These are phyloP conservation scores for Omphalotus guepiniiformis DNA, from an alignment of 768 basidiomycete genomes.

Conservation along the genomic window DNA sequence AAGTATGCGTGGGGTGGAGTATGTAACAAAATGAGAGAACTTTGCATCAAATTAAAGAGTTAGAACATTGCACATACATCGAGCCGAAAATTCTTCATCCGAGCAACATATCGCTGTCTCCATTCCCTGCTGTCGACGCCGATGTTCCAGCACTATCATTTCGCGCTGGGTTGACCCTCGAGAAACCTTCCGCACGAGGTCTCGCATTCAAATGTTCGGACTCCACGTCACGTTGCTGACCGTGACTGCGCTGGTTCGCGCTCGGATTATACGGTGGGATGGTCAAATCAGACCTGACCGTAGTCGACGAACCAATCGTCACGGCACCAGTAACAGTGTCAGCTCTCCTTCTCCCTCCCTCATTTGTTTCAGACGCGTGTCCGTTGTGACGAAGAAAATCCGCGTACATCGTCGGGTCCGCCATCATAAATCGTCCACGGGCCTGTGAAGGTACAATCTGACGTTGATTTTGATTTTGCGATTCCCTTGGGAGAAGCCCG, in stretches of 20 bases:
- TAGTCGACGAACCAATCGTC: background rate
- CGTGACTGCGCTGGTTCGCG: constrained; percentile 4
- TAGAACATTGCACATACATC: too few species aligned
- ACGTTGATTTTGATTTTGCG: background rate
- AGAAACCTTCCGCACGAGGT: constrained; percentile 5
- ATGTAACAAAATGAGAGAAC: too few species aligned
- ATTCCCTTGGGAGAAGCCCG: background rate
- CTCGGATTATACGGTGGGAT: constrained; percentile 8
- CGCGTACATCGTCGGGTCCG: background rate
- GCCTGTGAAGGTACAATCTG: background rate
- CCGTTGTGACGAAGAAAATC: constrained; percentile 1
- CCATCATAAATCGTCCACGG: too few species aligned
- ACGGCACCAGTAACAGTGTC: constrained; percentile 7
- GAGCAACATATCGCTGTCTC: constrained; percentile 6
- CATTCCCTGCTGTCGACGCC: background rate
- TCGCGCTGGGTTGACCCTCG: too few species aligned
- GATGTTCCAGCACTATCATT: constrained; percentile 9
- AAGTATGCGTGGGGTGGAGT: too few species aligned
- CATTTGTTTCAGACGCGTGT: background rate
- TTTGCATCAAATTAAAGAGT: too few species aligned
- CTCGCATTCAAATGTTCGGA: constrained; percentile 1
- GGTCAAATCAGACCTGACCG: constrained; percentile 2
- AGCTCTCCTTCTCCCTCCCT: constrained; percentile 2
- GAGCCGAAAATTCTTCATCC: constrained; percentile 8
- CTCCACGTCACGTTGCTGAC: background rate